Percentiles rank a stretch among this genome's conserved stretches.
phyloP scores from a whole-genome alignment of 169 alveolate species.

The Amoebophrya sp. region DNA sequence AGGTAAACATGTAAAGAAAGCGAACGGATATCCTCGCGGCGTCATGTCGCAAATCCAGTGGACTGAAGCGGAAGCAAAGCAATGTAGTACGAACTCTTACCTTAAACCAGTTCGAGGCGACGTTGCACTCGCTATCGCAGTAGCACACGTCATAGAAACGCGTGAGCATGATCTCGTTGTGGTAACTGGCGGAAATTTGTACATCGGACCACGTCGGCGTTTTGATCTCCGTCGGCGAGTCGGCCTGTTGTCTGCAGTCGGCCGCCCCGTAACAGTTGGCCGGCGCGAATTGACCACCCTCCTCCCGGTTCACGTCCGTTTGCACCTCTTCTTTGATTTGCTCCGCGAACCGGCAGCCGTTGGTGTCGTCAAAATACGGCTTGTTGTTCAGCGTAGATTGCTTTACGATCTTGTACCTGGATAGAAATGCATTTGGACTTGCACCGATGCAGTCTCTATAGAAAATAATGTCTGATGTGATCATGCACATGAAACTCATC shows the following conservation, averaged over 20 bases:
- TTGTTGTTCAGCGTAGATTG: not conserved
- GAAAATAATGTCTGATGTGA: too few relatives aligned
- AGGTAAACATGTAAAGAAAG: too few relatives aligned
- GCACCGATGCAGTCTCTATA: too few relatives aligned
- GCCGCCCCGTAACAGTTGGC: not conserved
- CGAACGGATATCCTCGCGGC: too few relatives aligned
- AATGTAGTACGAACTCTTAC: too few relatives aligned
- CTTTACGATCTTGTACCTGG: constrained; percentile 9
- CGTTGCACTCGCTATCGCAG: not conserved
- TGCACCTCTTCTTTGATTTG: not conserved
- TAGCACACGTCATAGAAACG: not conserved
- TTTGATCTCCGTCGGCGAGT: not conserved
- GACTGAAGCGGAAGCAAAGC: too few relatives aligned
- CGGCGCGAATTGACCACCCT: not conserved
- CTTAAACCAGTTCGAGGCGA: not conserved
- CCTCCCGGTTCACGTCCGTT: not conserved
- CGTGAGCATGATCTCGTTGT: not conserved
- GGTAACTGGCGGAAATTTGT: not conserved
- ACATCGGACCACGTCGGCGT: not conserved
- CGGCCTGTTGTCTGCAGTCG: not conserved
- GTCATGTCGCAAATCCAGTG: too few relatives aligned
- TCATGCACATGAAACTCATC: too few relatives aligned
- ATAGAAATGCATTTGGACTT: too few relatives aligned
- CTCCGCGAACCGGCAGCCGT: not conserved
- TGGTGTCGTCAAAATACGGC: not conserved